These are phyloP conservation scores for Neocallimastix lanati DNA, from an alignment of 192 early-diverging fungal genomes.

Conservation along the genomic window DNA sequence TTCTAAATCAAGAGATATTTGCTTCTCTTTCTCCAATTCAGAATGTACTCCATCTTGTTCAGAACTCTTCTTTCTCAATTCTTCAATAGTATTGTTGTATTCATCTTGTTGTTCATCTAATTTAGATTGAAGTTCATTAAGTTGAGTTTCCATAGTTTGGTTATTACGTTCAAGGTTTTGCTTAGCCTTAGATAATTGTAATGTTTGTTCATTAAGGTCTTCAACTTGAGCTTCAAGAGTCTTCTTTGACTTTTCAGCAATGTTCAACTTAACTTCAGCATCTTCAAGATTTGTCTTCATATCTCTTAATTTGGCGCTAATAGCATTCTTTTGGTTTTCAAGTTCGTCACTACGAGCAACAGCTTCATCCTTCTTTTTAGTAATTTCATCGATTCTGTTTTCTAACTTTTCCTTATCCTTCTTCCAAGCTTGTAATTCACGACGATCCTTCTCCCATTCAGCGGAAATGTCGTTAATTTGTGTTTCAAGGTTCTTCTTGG, in stretches of 20 bases:
- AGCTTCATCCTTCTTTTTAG: conserved; percentile 37
- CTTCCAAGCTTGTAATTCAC: conserved; percentile 42
- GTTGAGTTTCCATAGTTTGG: conserved; percentile 49
- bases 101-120: conserved; percentile 59
- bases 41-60: conserved; percentile 35
- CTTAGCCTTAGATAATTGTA: conserved; percentile 42
- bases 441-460: conserved; percentile 49
- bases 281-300: conserved; percentile 40
- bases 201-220: conserved; percentile 49
- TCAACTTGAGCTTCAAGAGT: conserved; percentile 56
- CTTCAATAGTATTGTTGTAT: conserved; percentile 39
- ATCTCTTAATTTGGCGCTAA: conserved; percentile 35
- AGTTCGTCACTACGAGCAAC: conserved; percentile 37
- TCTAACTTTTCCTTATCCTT: conserved; percentile 67
- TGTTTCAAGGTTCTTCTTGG: conserved; percentile 41
- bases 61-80: conserved; percentile 32
- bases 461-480: conserved; percentile 39
- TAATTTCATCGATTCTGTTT: conserved; percentile 50
- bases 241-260: conserved; percentile 49
- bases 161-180: conserved; percentile 52
- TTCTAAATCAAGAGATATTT: conserved; percentile 27
- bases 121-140: conserved; percentile 46
- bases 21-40: conserved; percentile 55
- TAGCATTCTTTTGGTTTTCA: conserved; percentile 32
- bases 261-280: conserved; percentile 38